Conservation (phyloP, 768 basidiomycete species). For the Naganishia onofrii region DNA sequence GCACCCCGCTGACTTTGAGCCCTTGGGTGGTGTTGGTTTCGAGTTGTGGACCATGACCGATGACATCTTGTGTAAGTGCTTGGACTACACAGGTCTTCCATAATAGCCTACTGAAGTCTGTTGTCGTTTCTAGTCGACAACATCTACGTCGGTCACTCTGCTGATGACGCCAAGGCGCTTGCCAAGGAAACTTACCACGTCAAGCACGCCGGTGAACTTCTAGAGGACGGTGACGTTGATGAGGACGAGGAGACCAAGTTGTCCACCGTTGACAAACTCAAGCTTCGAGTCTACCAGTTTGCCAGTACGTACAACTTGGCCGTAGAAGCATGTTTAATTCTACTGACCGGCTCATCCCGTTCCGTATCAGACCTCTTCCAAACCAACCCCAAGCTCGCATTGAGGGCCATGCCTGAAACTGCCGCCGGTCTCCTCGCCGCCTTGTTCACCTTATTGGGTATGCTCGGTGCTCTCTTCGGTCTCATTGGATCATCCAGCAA, state of each 20-base stretch:
- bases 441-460: slow-evolving; percentile 74
- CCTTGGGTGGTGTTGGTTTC: slow-evolving; percentile 93
- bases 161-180: slow-evolving; percentile 75
- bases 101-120: not conserved
- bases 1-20: slow-evolving; percentile 75
- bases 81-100: not conserved
- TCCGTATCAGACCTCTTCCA: slow-evolving; percentile 60
- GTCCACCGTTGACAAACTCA: slow-evolving; percentile 76
- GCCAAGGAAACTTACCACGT: slow-evolving; percentile 85
- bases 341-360: too few relatives aligned
- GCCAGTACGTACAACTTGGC: slow-evolving; percentile 52
- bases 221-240: slow-evolving; percentile 57
- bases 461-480: slow-evolving; percentile 76
- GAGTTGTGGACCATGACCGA: slow-evolving; percentile 99
- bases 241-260: slow-evolving; percentile 59
- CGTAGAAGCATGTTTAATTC: not conserved
- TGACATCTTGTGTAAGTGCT: slow-evolving; percentile 49
- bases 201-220: slow-evolving; percentile 79
- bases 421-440: slow-evolving; percentile 72
- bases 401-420: slow-evolving; percentile 85
- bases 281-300: slow-evolving; percentile 74
- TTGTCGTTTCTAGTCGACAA: slow-evolving; percentile 42
- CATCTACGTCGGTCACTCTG: slow-evolving; percentile 87
- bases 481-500: slow-evolving; percentile 65
- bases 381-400: slow-evolving; percentile 71